Base-by-base conservation (phyloP, 2,329 filamentous ascomycete genomes). In the Colletotrichum shisoi region DNA sequence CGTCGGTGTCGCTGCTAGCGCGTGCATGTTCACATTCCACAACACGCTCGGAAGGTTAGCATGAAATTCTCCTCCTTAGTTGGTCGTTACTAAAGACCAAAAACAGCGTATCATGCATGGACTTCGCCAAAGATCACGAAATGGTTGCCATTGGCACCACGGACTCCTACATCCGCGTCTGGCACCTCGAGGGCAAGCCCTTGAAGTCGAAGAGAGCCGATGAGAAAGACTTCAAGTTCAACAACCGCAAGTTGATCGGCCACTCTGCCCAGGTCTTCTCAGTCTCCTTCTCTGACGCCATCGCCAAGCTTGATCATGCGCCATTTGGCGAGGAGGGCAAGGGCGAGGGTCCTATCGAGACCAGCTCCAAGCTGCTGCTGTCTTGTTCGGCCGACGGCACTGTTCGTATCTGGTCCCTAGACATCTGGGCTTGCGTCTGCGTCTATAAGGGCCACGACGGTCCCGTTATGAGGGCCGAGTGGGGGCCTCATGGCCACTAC, bases 11-110 rank as follows among this genome's bases (percentile, higher is more conserved):
- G 89, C 89, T 31, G 84, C 97, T 67, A 96, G 93, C 73, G 90
- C 96, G 27, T 95, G 92, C 82, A 98, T 98, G 91, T 97, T 96
- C 76, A 99, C 95, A 0, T 97, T 98, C 75, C 95, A 99, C 82
- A 99, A 99, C 78, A 96, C 92, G 0, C 89, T 93, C 70, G 93
- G 96, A 78, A 91, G 88, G 92, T 94, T 80, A 82, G 87, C 77
- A 8, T 6, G 13, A 5, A 5, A 39, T 24, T 21, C 42, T 21
- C 37, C 39, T 17, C 3, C 9, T 27, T 3, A 27, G 7, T 34
- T 67, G n/a, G 57, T 21, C 15, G 8, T 2, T 5, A 11, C 34
- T 40, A 4, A 62, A 71, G 77, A 65, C 73, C 63, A 19, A 19
- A 21, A 57, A 42, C 62, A 94, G 92, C 63, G 86, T 97, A 67